Evolutionary conservation across 768 basidiomycete genomes (phyloP).

Genomic region (Antrodiella citrinella): DNA sequence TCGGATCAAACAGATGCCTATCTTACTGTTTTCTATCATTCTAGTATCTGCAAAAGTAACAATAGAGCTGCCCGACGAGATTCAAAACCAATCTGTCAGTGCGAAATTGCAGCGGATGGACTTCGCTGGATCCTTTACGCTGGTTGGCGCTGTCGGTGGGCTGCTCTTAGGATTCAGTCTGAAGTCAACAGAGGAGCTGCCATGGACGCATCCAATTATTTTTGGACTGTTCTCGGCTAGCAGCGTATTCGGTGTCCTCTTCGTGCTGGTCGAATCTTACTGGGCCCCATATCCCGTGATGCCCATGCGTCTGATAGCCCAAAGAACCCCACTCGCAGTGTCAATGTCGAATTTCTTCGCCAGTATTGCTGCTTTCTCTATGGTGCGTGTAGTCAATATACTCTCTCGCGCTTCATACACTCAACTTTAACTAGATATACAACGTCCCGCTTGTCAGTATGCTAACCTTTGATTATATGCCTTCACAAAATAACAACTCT

Average conservation of each 20-base stretch:
- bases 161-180: constrained; percentile 72
- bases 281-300: constrained; percentile 83
- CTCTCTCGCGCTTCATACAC: constrained; percentile 8
- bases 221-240: constrained; percentile 56
- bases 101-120: constrained; percentile 78
- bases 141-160: constrained; percentile 62
- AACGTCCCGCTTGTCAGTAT: constrained; percentile 72
- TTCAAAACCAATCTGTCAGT: constrained; percentile 47
- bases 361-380: constrained; percentile 74
- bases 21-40: constrained; percentile 62
- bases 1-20: constrained; percentile 48
- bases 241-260: constrained; percentile 43
- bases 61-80: constrained; percentile 61
- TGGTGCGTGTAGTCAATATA: constrained; percentile 50
- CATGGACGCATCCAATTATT: constrained; percentile 70
- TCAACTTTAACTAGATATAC: constrained; percentile 76
- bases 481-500: constrained; percentile 9
- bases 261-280: constrained; percentile 73
- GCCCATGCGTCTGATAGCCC: constrained; percentile 72
- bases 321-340: constrained; percentile 75
- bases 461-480: not conserved
- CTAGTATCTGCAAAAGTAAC: constrained; percentile 73
- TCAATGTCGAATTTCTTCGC: constrained; percentile 73
- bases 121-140: constrained; percentile 72
- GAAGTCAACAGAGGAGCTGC: constrained; percentile 69